Percentiles rank a stretch among this genome's conserved stretches.
These are phyloP conservation scores for Trametes hirsuta DNA, from an alignment of 1,284 basidiomycete genomes.

Conservation along the genomic window DNA sequence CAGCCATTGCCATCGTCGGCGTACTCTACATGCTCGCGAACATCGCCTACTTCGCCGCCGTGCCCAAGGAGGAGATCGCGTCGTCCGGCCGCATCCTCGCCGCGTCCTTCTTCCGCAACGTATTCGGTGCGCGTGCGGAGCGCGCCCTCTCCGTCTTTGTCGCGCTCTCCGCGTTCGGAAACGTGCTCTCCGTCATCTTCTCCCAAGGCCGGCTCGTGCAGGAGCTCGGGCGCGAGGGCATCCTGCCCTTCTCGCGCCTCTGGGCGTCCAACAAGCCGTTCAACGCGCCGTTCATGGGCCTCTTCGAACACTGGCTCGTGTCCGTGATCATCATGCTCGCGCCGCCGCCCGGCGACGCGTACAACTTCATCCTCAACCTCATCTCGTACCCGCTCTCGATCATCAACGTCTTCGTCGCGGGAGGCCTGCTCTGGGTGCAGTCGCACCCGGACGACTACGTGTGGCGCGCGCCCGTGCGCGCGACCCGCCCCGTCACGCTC, in stretches of 20 bases:
- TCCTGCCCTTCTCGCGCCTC: conserved; percentile 59
- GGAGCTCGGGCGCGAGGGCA: conserved; percentile 67
- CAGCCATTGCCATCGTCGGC: conserved; percentile 58
- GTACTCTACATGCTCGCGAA: conserved; percentile 64
- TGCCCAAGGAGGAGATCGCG: conserved; percentile 66
- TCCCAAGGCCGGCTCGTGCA: conserved; percentile 69
- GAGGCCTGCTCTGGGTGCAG: conserved; percentile 55
- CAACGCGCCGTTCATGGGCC: conserved; percentile 57
- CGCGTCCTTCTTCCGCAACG: conserved; percentile 69
- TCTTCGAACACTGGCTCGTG: conserved; percentile 55
- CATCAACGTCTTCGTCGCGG: conserved; percentile 49
- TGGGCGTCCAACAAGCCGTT: conserved; percentile 69
- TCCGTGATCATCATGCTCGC: conserved; percentile 51
- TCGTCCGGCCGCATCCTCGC: conserved; percentile 61
- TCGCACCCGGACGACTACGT: conserved; percentile 32
- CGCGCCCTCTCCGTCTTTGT: conserved; percentile 65
- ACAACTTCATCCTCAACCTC: conserved; percentile 10
- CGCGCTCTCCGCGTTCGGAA: conserved; percentile 62
- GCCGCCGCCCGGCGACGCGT: conserved; percentile 52
- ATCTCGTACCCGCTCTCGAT: background rate
- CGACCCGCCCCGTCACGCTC: conserved; percentile 46
- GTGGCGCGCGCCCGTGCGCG: conserved; percentile 47
- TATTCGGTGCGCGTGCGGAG: conserved; percentile 62
- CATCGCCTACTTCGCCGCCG: conserved; percentile 67
- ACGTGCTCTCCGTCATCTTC: conserved; percentile 60